Conservation (phyloP, 164 flowering plant species). For the Stephania yunnanensis region DNA sequence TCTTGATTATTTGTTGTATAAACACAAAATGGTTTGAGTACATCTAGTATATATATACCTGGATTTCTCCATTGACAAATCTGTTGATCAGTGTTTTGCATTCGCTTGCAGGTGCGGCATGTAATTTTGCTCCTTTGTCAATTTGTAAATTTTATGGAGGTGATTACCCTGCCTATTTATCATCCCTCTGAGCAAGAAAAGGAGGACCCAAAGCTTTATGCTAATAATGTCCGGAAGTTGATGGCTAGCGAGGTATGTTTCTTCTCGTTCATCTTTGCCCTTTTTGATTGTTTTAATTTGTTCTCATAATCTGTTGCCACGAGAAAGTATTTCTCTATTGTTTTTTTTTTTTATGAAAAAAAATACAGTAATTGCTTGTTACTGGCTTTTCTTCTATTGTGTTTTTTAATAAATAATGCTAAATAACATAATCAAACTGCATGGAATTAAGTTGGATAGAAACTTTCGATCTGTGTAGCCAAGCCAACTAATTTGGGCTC, state of each 20-base stretch:
- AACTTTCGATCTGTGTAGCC: too few relatives aligned
- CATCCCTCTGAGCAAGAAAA: slow-evolving; percentile 79
- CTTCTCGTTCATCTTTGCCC: neutral
- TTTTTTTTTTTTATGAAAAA: neutral
- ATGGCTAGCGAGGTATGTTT: slow-evolving; percentile 85
- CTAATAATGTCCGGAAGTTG: slow-evolving; percentile 68
- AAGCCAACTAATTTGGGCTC: too few relatives aligned
- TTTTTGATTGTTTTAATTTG: neutral
- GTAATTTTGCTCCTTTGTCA: slow-evolving; percentile 85
- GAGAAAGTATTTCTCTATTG: neutral
- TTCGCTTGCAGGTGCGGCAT: slow-evolving; percentile 73
- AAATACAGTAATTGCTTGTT: too few relatives aligned
- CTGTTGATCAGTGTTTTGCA: neutral
- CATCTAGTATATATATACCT: neutral
- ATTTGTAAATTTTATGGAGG: slow-evolving; percentile 82
- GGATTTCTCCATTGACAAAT: neutral
- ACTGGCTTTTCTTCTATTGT: neutral
- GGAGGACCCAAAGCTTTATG: slow-evolving; percentile 85
- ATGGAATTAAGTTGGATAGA: too few relatives aligned
- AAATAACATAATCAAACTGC: too few relatives aligned
- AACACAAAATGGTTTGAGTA: neutral
- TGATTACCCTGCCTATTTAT: slow-evolving; percentile 63
- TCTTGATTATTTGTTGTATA: neutral
- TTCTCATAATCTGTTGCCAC: neutral
- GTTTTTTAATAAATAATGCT: too few relatives aligned